Conservation (phyloP, 148 eudicot species). For the Persicaria maculosa region DNA sequence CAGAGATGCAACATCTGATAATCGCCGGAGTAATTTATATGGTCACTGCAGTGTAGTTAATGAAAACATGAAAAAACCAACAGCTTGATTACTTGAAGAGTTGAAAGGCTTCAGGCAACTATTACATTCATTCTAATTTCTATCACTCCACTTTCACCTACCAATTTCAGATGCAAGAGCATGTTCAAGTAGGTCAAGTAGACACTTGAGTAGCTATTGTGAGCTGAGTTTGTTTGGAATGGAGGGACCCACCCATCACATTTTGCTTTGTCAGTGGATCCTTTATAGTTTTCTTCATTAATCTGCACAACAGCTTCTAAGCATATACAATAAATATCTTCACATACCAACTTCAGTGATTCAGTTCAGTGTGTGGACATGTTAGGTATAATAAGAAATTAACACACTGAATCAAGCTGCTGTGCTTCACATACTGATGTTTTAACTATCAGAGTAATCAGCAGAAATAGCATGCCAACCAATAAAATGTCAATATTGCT, state of each 20-base stretch:
- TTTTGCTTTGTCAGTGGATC: conserved; percentile 4
- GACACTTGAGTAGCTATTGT: conserved; percentile 7
- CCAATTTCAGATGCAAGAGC: not conserved
- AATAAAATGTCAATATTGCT: too few relatives aligned
- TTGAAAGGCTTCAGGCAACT: not conserved
- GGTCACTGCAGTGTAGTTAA: too few relatives aligned
- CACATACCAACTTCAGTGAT: not conserved
- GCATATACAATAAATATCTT: not conserved
- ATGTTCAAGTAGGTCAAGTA: conserved; percentile 6
- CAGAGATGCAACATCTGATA: too few relatives aligned
- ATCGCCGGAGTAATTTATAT: too few relatives aligned
- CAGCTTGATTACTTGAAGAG: not conserved
- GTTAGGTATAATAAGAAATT: not conserved
- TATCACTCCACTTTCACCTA: not conserved
- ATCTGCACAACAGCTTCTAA: not conserved
- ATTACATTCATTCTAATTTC: not conserved
- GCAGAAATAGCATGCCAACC: too few relatives aligned
- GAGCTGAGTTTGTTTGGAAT: not conserved
- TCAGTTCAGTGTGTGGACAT: not conserved
- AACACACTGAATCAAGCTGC: not conserved
- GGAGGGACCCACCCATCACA: conserved; percentile 5
- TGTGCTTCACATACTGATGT: too few relatives aligned
- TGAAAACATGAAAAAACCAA: not conserved
- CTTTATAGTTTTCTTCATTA: not conserved
- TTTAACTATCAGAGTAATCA: too few relatives aligned